Evolutionary conservation across 139 green algal genomes (phyloP).

Genomic region (Chlamydomonas asymmetrica): DNA sequence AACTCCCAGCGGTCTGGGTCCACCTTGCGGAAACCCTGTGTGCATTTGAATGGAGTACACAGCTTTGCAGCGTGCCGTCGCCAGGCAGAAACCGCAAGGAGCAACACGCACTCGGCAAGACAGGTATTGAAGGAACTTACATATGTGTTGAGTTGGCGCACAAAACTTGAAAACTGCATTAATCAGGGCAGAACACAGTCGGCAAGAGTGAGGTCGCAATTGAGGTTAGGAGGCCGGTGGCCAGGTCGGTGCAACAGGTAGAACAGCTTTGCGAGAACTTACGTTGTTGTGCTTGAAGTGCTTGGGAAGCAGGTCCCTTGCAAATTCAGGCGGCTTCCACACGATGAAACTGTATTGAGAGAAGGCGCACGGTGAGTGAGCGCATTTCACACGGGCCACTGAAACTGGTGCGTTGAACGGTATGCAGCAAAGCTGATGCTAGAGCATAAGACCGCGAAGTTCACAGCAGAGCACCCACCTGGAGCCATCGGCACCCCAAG

Average conservation of each 20-base stretch:
- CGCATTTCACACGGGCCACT: too few species aligned
- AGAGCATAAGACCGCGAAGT: too few species aligned
- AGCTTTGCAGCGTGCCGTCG: neutral
- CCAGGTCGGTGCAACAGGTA: too few species aligned
- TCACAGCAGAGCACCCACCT: slow-evolving; percentile 78
- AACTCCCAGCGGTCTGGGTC: slow-evolving; percentile 98
- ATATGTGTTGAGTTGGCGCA: slow-evolving; percentile 97
- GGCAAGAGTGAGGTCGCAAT: too few species aligned
- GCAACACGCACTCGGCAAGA: too few species aligned
- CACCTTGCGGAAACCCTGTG: slow-evolving; percentile 93
- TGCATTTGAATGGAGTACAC: neutral
- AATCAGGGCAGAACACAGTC: too few species aligned
- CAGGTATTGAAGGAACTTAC: too few species aligned
- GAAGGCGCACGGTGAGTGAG: too few species aligned
- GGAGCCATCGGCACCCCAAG: slow-evolving; percentile 80
- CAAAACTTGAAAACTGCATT: slow-evolving; percentile 95
- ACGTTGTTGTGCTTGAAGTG: slow-evolving; percentile 99
- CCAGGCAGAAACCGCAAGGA: neutral
- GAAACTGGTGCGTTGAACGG: too few species aligned
- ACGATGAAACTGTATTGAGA: slow-evolving; percentile 81
- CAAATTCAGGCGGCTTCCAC: slow-evolving; percentile 91
- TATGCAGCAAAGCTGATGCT: too few species aligned
- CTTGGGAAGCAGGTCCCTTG: slow-evolving; percentile 82
- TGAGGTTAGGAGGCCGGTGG: too few species aligned
- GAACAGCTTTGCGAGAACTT: too few species aligned